Base-by-base conservation (phyloP, 1,139 yeast genomes). In the Hyphopichia burtonii region DNA sequence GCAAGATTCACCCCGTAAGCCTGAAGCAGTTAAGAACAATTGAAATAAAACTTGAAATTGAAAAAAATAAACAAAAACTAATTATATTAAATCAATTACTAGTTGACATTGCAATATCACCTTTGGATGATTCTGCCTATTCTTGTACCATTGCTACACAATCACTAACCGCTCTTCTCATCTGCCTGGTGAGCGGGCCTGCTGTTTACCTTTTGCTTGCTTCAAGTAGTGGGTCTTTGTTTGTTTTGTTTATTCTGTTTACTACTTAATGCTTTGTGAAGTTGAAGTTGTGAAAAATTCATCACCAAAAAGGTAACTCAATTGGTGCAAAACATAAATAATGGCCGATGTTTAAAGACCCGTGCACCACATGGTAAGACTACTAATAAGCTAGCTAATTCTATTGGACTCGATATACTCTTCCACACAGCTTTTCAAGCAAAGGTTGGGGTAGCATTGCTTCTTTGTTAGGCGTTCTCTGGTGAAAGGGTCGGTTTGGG, bases 401-500 rank as follows among this genome's bases (percentile, higher is more conserved):
- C n/a, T n/a, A 28, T 28, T n/a, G 14, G 31, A 28, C 8, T n/a
- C 17, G 6, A 31, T 8, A 15, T 33, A 38, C n/a, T 38, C 36
- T n/a, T 31, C 31, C 12, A 38, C 40, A 38, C 40, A 31, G 3
- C 3, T 40, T 34, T 53, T 53, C n/a, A 54, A 42, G 31, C 44
- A 43, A 9, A 43, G 36, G 32, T 57, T 54, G 4, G 58, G 55
- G 33, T 55, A 54, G 41, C 61, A 56, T 34, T 55, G 54, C 4
- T 46, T 48, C 28, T 47, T 45, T 1, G 51, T 39, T 7, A 54
- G 48, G 27, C 53, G 55, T 35, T 52, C 51, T 36, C 57, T 46
- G 0, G 76, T 62, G 41, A 71, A 56, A 4, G 79, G 80, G 47
- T 74, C 80, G 31, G 63, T 62, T 8, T 65, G 61, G 47, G 63